Percentiles rank a stretch among this genome's conserved stretches.
These are phyloP conservation scores for Waltiozyma solani DNA, from an alignment of 1,139 yeast species.

Conservation along the genomic window DNA sequence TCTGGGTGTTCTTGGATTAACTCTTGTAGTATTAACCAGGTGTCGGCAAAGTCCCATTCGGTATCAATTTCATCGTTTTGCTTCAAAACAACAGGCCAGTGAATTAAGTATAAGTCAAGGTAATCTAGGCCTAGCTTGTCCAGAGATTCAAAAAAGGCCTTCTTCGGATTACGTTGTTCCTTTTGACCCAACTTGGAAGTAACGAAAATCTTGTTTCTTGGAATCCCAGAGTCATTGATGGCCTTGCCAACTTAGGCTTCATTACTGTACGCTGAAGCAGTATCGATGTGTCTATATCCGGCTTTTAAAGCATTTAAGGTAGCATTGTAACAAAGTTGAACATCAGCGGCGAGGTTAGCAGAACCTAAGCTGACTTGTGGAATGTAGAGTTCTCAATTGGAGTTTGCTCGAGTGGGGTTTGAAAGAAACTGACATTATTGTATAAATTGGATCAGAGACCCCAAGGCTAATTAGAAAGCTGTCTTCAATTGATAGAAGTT, in stretches of 20 bases:
- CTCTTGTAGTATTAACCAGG: too few species aligned
- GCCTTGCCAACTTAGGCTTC: conserved; percentile 11
- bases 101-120: conserved; percentile 13
- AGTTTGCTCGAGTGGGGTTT: too few species aligned
- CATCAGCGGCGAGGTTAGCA: too few species aligned
- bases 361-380: too few species aligned
- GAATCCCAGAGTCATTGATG: conserved; percentile 6
- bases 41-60: conserved; percentile 10
- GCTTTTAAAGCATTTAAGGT: conserved; percentile 19
- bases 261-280: conserved; percentile 8
- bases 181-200: conserved; percentile 10
- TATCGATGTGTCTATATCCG: conserved; percentile 15
- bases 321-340: too few species aligned
- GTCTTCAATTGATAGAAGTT: too few species aligned
- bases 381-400: too few species aligned
- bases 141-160: conserved; percentile 7
- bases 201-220: conserved; percentile 9
- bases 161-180: conserved; percentile 6
- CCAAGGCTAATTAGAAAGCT: too few species aligned
- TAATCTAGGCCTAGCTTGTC: conserved; percentile 7
- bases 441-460: too few species aligned
- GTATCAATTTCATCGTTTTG: conserved; percentile 5
- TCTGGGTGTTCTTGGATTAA: too few species aligned
- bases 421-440: too few species aligned
- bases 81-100: conserved; percentile 7